These are phyloP conservation scores for Collybia sordida DNA, from an alignment of 768 basidiomycete species.

Conservation along the genomic window DNA sequence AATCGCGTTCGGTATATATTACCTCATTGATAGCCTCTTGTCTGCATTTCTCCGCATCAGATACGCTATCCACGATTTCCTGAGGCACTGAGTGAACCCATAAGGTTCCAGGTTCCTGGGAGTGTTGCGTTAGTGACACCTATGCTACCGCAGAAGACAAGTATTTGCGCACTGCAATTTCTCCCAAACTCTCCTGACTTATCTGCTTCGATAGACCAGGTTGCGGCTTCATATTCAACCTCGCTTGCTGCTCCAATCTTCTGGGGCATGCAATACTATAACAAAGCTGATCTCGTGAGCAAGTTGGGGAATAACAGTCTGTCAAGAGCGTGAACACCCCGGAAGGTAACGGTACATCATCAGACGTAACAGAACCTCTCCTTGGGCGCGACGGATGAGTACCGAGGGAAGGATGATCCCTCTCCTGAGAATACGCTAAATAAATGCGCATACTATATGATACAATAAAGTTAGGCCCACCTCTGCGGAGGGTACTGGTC, in stretches of 20 bases:
- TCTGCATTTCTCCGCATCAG: constrained; percentile 89
- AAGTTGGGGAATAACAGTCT: constrained; percentile 98
- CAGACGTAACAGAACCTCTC: constrained; percentile 44
- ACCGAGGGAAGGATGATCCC: constrained; percentile 26
- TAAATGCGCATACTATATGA: constrained; percentile 5
- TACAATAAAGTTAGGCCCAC: constrained; percentile 8
- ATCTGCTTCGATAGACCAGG: constrained; percentile 86
- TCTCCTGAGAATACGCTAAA: constrained; percentile 22
- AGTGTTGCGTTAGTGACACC: not conserved
- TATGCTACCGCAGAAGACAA: constrained; percentile 12
- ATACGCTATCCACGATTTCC: constrained; percentile 90
- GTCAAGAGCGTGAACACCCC: constrained; percentile 97
- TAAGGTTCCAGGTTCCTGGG: constrained; percentile 62
- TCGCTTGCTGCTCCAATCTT: constrained; percentile 89
- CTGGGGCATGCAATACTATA: constrained; percentile 97
- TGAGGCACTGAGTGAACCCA: constrained; percentile 98
- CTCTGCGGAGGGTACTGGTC: constrained; percentile 25
- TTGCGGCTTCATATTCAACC: constrained; percentile 92
- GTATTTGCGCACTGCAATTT: constrained; percentile 55
- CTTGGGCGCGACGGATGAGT: constrained; percentile 28
- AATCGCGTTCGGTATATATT: constrained; percentile 91
- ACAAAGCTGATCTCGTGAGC: constrained; percentile 90
- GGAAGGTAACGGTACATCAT: constrained; percentile 76
- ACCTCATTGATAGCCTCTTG: constrained; percentile 99
- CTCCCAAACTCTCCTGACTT: constrained; percentile 78